Conservation (phyloP, 1,284 basidiomycete species). For the Lentinus polychrous region DNA sequence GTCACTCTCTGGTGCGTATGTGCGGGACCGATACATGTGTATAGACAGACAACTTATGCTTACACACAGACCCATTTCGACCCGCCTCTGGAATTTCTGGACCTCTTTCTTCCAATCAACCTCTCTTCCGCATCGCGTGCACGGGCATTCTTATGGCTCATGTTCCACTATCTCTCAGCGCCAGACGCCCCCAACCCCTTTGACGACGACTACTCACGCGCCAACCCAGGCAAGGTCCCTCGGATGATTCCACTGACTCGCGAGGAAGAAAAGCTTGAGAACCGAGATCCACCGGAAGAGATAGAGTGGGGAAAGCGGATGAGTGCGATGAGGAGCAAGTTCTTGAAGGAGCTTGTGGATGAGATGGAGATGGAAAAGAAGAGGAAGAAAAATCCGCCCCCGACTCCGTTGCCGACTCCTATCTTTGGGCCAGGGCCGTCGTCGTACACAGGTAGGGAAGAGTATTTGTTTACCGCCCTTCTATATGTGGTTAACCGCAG, state of each 20-base stretch:
- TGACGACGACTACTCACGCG: constrained; percentile 32
- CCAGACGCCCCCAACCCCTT: constrained; percentile 35
- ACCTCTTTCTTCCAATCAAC: constrained; percentile 72
- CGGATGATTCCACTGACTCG: constrained; percentile 26
- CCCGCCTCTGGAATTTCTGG: constrained; percentile 66
- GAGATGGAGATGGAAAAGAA: constrained; percentile 29
- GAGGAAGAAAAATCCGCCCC: constrained; percentile 21
- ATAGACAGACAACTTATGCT: constrained; percentile 37
- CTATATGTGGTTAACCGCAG: no score
- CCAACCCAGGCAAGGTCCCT: constrained; percentile 32
- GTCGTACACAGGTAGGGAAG: constrained; percentile 17
- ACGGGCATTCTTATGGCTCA: constrained; percentile 55
- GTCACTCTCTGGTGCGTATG: constrained; percentile 23
- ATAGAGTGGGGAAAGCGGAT: constrained; percentile 34
- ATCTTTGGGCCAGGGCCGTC: constrained; percentile 7
- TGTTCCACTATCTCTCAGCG: constrained; percentile 44
- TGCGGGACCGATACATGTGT: neutral
- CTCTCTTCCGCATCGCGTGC: constrained; percentile 68
- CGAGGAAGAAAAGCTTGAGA: constrained; percentile 32
- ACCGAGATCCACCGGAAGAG: constrained; percentile 35
- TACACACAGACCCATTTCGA: constrained; percentile 71
- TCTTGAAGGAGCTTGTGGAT: constrained; percentile 34
- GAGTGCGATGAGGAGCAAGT: constrained; percentile 31
- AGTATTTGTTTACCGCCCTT: neutral
- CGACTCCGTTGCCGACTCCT: constrained; percentile 13